Conservation (phyloP, 495 filamentous ascomycete genomes). For the Aspergillus conjunctus region DNA sequence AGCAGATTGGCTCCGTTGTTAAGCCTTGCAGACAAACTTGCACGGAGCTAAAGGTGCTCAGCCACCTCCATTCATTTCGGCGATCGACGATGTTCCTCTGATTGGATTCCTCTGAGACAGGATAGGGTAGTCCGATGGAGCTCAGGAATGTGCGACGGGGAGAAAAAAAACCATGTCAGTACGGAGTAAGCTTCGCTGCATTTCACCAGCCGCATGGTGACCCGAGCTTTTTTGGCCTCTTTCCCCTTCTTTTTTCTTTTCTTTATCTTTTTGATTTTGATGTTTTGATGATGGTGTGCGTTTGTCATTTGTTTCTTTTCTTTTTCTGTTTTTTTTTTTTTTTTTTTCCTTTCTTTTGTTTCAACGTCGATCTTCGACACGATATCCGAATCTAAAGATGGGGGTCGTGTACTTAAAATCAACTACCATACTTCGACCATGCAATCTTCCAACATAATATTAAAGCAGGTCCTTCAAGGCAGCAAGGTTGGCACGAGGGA, state of each 20-base stretch:
- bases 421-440: neutral
- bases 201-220: constrained; percentile 18
- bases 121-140: neutral
- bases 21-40: constrained; percentile 16
- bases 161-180: neutral
- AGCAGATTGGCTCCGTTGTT: constrained; percentile 19
- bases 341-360: constrained; percentile 2
- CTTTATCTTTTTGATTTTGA: neutral
- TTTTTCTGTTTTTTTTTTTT: constrained; percentile 10
- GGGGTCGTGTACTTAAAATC: neutral
- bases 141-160: neutral
- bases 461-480: neutral
- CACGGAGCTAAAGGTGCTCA: constrained; percentile 16
- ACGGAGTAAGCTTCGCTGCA: neutral
- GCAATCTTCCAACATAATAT: too few relatives aligned
- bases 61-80: constrained; percentile 23
- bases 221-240: constrained; percentile 16
- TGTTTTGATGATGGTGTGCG: constrained; percentile 6
- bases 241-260: constrained; percentile 10
- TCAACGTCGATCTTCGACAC: neutral
- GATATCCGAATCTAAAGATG: neutral
- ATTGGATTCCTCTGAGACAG: constrained; percentile 8
- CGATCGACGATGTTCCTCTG: constrained; percentile 3
- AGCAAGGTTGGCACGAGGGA: constrained; percentile 2
- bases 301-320: neutral